phyloP scores from a whole-genome alignment of 2,329 filamentous ascomycete species.

The Rhynchosporium agropyri region DNA sequence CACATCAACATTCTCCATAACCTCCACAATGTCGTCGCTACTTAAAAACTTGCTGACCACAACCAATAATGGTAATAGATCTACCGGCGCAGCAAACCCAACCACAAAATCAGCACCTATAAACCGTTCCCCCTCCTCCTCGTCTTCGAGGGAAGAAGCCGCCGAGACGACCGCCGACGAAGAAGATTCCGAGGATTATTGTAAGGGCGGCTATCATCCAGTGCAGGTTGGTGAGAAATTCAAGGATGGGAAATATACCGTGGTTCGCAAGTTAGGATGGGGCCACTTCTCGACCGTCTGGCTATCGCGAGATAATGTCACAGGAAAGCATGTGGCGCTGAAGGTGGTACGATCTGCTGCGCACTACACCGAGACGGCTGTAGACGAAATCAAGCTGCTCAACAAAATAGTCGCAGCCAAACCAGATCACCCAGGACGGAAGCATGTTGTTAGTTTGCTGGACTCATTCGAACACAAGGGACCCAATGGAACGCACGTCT shows the following conservation, averaged over 20 bases:
- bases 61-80: conserved; percentile 38
- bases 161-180: conserved; percentile 95
- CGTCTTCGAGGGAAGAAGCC: conserved; percentile 78
- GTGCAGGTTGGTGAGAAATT: conserved; percentile 94
- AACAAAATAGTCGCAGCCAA: conserved; percentile 97
- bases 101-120: conserved; percentile 33
- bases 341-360: conserved; percentile 97
- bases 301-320: conserved; percentile 79
- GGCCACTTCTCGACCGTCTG: conserved; percentile 99
- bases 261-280: conserved; percentile 96
- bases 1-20: conserved; percentile 18
- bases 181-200: conserved; percentile 98
- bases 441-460: conserved; percentile 92
- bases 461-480: conserved; percentile 98
- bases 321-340: conserved; percentile 90
- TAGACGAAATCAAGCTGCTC: conserved; percentile 98
- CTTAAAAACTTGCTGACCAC: conserved; percentile 38
- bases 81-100: conserved; percentile 36
- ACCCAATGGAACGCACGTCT: conserved; percentile 93
- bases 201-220: conserved; percentile 97
- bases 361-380: conserved; percentile 97
- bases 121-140: conserved; percentile 61
- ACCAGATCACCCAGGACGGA: conserved; percentile 88
- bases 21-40: conserved; percentile 38
- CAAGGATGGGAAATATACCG: conserved; percentile 95